phyloP scores from a whole-genome alignment of 2,329 filamentous ascomycete species.

The Fusarium luffae region DNA sequence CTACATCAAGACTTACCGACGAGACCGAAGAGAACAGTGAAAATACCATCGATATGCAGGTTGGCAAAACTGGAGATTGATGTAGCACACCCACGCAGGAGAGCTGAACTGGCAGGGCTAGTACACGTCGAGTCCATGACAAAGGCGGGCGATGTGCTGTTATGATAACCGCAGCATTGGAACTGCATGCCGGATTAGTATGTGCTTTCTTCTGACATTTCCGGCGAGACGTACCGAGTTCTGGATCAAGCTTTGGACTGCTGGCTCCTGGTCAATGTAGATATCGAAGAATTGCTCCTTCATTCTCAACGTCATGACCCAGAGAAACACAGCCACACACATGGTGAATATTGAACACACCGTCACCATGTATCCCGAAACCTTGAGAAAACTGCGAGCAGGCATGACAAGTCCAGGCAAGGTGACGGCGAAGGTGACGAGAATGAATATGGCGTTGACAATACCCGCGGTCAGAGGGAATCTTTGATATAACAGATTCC shows the following conservation, averaged over 20 bases:
- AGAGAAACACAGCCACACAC: constrained; percentile 73
- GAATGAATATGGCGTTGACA: constrained; percentile 77
- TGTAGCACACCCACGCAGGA: constrained; percentile 75
- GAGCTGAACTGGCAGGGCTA: constrained; percentile 75
- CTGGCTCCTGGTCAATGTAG: constrained; percentile 67
- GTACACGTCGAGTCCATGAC: constrained; percentile 75
- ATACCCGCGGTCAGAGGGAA: constrained; percentile 74
- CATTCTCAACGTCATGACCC: constrained; percentile 78
- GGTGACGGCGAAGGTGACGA: constrained; percentile 75
- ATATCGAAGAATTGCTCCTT: constrained; percentile 69
- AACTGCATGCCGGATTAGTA: constrained; percentile 62
- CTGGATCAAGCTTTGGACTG: constrained; percentile 76
- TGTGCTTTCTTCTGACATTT: not conserved
- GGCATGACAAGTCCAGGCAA: constrained; percentile 77
- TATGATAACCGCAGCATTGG: constrained; percentile 82
- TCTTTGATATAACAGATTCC: constrained; percentile 62
- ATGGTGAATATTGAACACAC: constrained; percentile 72
- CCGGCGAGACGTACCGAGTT: constrained; percentile 64
- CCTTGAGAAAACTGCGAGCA: constrained; percentile 75
- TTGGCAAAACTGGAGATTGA: constrained; percentile 77
- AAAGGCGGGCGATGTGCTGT: constrained; percentile 77
- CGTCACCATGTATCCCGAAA: constrained; percentile 73
- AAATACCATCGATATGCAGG: constrained; percentile 77
- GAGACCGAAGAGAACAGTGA: constrained; percentile 83
- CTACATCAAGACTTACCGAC: constrained; percentile 64